Percentiles rank a stretch among this genome's conserved stretches.
These are phyloP conservation scores for Isabelozyma heimii DNA, from an alignment of 805 yeast species.

Conservation along the genomic window DNA sequence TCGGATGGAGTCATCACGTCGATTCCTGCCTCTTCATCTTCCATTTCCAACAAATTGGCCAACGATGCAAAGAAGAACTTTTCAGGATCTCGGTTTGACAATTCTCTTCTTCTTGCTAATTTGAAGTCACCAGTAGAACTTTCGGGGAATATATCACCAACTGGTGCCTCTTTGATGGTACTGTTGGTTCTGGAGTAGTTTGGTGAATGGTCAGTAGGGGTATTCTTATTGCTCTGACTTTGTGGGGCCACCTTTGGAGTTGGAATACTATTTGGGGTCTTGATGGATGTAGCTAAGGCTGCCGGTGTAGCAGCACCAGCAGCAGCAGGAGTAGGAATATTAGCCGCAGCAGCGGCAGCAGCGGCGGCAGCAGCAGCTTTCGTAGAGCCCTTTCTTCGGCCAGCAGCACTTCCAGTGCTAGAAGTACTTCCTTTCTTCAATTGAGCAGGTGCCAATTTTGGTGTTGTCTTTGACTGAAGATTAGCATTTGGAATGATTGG, in stretches of 20 bases:
- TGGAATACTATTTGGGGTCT: constrained; percentile 42
- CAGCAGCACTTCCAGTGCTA: constrained; percentile 12
- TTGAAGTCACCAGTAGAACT: constrained; percentile 35
- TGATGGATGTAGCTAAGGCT: constrained; percentile 35
- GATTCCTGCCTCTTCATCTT: constrained; percentile 11
- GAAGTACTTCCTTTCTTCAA: constrained; percentile 6
- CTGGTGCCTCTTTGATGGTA: constrained; percentile 10
- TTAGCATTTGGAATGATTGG: constrained; percentile 3
- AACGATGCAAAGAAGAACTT: constrained; percentile 50
- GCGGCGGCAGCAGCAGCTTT: constrained; percentile 22
- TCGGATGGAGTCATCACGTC: constrained; percentile 12
- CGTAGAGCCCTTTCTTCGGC: constrained; percentile 16
- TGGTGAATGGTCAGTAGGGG: constrained; percentile 40
- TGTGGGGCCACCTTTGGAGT: constrained; percentile 37
- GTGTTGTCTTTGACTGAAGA: constrained; percentile 2
- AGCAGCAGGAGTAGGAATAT: constrained; percentile 32
- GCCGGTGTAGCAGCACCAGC: constrained; percentile 36
- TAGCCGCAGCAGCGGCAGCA: constrained; percentile 12
- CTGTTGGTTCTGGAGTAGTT: constrained; percentile 10
- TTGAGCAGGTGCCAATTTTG: constrained; percentile 3
- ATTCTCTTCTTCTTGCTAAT: constrained; percentile 44
- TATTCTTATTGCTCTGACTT: constrained; percentile 37
- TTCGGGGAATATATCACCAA: constrained; percentile 23
- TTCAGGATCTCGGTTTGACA: constrained; percentile 45
- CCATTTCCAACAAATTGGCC: constrained; percentile 48